Conservation (phyloP, 805 yeast genomes). For the Alloascoidea africana region DNA sequence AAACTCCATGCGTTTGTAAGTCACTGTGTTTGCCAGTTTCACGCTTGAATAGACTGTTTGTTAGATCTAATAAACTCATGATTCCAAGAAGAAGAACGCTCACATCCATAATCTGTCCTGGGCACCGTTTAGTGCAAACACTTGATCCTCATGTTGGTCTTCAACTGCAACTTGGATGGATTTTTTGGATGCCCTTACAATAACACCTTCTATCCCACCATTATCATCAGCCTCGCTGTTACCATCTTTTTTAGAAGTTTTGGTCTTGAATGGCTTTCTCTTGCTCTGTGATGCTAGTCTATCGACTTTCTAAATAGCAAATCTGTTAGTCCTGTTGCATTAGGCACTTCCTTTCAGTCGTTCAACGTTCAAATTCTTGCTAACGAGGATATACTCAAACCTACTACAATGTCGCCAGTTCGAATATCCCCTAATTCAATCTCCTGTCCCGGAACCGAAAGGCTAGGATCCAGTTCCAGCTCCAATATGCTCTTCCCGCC, state of each 20-base stretch:
- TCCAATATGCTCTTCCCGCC: conserved; percentile 66
- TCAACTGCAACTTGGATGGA: conserved; percentile 45
- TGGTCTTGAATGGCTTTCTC: conserved; percentile 13
- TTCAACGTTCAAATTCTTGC: conserved; percentile 4
- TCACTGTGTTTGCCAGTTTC: conserved; percentile 29
- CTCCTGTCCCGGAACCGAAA: conserved; percentile 4
- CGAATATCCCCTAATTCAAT: conserved; percentile 37
- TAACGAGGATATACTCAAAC: conserved; percentile 29
- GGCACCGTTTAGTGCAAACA: conserved; percentile 27
- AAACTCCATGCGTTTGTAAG: conserved; percentile 47
- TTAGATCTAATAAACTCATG: too few species aligned
- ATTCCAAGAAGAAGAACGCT: too few species aligned
- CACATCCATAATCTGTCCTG: conserved; percentile 42
- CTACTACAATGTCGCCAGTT: conserved; percentile 63
- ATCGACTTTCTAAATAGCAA: too few species aligned
- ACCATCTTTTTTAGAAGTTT: conserved; percentile 5
- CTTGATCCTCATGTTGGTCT: conserved; percentile 36
- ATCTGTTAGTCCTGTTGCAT: too few species aligned
- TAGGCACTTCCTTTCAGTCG: conserved; percentile 9
- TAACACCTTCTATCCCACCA: conserved; percentile 42
- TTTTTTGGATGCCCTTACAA: conserved; percentile 34
- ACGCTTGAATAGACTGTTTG: conserved; percentile 17
- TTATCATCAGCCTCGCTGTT: conserved; percentile 10
- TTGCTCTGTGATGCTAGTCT: conserved; percentile 10
- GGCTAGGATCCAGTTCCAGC: conserved; percentile 34